These are phyloP conservation scores for Mediolabrus comicus DNA, from an alignment of 108 stramenopile species.

Conservation along the genomic window DNA sequence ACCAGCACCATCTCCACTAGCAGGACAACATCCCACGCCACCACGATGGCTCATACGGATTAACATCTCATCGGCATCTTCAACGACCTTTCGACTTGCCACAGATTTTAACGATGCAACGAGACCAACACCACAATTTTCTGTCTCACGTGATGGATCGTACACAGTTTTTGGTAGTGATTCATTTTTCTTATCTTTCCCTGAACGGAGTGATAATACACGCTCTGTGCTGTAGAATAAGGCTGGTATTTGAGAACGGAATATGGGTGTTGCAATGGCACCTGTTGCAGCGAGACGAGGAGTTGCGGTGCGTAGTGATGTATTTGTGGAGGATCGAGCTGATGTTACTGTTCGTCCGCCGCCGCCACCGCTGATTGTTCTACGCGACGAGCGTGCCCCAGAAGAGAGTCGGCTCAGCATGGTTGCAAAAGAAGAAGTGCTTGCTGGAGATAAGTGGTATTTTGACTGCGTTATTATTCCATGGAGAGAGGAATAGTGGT, in stretches of 20 bases:
- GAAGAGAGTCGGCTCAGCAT: background rate
- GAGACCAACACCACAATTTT: constrained; percentile 91
- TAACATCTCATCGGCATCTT: constrained; percentile 97
- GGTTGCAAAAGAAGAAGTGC: too few relatives aligned
- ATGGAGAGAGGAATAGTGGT: too few relatives aligned
- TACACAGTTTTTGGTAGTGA: constrained; percentile 65
- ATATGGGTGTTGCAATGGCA: background rate
- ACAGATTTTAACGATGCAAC: constrained; percentile 85
- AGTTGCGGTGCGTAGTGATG: too few relatives aligned
- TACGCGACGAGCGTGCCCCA: background rate
- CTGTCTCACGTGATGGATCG: constrained; percentile 69
- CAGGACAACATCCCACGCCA: constrained; percentile 91
- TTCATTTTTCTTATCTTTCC: constrained; percentile 14
- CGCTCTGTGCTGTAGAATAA: constrained; percentile 68
- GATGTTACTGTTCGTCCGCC: background rate
- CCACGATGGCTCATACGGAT: constrained; percentile 97
- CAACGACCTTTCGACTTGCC: constrained; percentile 85
- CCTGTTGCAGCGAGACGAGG: background rate
- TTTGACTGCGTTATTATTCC: too few relatives aligned
- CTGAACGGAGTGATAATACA: constrained; percentile 53
- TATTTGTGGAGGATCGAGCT: background rate
- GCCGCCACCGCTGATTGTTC: too few relatives aligned
- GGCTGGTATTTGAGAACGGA: constrained; percentile 13
- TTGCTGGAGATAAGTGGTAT: too few relatives aligned
- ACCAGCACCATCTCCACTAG: constrained; percentile 91